A percentile compares a stretch with the other conserved stretches of the same genome.
Evolutionary conservation across 768 basidiomycete genomes (phyloP).

Genomic region (Pleurotus sapidus): DNA sequence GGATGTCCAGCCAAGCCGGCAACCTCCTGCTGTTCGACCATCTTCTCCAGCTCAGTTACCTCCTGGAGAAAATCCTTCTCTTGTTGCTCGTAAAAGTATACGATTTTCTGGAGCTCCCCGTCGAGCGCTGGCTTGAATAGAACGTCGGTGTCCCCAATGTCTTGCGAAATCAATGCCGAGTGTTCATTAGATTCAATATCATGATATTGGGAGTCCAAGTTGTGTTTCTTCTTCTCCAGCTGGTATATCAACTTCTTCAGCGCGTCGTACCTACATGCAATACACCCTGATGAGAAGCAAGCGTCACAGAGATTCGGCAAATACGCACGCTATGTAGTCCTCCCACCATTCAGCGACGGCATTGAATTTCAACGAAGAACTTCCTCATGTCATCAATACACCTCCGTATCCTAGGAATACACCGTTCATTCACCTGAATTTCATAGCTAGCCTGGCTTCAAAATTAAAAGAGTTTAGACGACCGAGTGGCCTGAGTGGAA

Average conservation of each 20-base stretch:
- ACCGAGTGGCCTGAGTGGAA: slow-evolving; percentile 12
- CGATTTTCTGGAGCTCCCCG: slow-evolving; percentile 79
- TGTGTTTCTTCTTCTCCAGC: slow-evolving; percentile 73
- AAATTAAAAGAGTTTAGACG: neutral
- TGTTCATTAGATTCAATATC: slow-evolving; percentile 70
- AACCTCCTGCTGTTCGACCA: slow-evolving; percentile 59
- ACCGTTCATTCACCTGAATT: slow-evolving; percentile 48
- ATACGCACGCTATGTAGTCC: slow-evolving; percentile 79
- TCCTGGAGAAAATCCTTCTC: slow-evolving; percentile 70
- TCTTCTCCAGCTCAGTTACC: slow-evolving; percentile 52
- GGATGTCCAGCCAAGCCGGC: slow-evolving; percentile 46
- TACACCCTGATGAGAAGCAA: neutral
- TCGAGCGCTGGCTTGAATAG: slow-evolving; percentile 77
- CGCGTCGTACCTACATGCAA: slow-evolving; percentile 64
- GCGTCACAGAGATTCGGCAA: neutral
- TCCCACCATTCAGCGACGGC: slow-evolving; percentile 92
- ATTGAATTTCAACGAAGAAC: slow-evolving; percentile 88
- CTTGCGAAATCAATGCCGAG: slow-evolving; percentile 48
- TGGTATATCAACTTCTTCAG: slow-evolving; percentile 86
- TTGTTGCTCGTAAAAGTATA: slow-evolving; percentile 73
- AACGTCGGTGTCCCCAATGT: slow-evolving; percentile 42
- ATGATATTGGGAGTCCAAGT: slow-evolving; percentile 26
- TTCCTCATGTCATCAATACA: slow-evolving; percentile 19
- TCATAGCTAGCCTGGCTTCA: slow-evolving; percentile 35
- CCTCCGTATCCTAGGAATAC: neutral